Evolutionary conservation across 1,284 basidiomycete genomes (phyloP), one percentile per base, ranked within the genome.

Genomic region (Sphagnurus paluster): DNA sequence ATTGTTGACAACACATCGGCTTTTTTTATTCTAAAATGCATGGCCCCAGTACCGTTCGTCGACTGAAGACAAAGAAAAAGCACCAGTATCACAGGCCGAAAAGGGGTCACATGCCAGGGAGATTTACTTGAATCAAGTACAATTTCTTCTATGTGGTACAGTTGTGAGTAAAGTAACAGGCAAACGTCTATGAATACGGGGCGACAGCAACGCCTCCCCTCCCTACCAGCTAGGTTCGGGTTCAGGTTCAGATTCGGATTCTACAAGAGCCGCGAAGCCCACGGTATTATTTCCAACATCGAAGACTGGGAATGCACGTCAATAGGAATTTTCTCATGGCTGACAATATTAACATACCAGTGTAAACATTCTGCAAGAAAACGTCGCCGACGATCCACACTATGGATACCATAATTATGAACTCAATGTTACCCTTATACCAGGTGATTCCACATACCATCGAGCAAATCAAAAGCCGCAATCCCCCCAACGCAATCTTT

Each of bases 401-500:
- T 52, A 58, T 21, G 19, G n/a, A n/a, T n/a, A n/a, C n/a, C 38
- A 37, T 30, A 24, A 26, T 9, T n/a, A 3, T 44, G 29, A 17
- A 9, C 14, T 14, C 6, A 8, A 11, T 14, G 5, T 17, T 32
- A 2, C 30, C 30, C 17, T 33, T 16, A 5, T 5, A 35, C 20
- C 4, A 17, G 39, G 17, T 4, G 23, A 45, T n/a, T 46, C 23
- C 16, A 14, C 56, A 39, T 39, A 64, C 60, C 49, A 37, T 51
- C 45, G 4, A 47, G n/a, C n/a, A n/a, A 30, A 14, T 58, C 56
- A 21, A 32, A 7, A 21, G 52, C 52, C 35, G 54, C 58, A n/a
- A 68, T 52, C 3, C 62, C 67, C 39, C 66, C 70, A 14, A 72
- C 47, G 49, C 71, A 72, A 21, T 64, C 55, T 2, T 39, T 24